Base-by-base conservation (phyloP, 805 yeast genomes). In the Wickerhamiella shivajii region DNA sequence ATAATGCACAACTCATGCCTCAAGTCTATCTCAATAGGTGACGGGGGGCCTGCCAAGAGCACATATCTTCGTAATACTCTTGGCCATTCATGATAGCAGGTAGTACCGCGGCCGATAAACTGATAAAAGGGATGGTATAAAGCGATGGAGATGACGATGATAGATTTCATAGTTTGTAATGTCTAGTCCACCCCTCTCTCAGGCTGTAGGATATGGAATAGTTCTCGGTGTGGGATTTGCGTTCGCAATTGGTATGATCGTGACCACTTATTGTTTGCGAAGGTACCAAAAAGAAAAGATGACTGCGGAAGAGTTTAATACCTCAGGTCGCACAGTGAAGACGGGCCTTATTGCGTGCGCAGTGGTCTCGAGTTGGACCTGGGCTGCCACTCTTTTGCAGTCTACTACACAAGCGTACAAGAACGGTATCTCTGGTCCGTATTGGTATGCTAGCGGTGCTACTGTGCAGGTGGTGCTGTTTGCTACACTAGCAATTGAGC, bases 291-390 rank as follows among this genome's bases (percentile, higher is more conserved):
- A 71, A 46, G 95, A 85, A 55, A 67, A 78, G 36, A 76, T 83
- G 56, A 81, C 93, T 5, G 84, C 95, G 3, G 96, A 85, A 58
- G 94, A 84, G 51, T 85, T 85, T 46, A 71, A 92, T 3, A 84
- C 95, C 4, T 94, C 95, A 22, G 94, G 94, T 43, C 69, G 94
- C 51, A 64, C 81, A 3, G 92, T 85, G 26, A 78, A 77, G 46
- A 74, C 87, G 0, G 90, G 90, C 31, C 62, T 85, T 44, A 76
- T 83, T 41, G 74, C 87, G 4, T 74, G 93, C 6, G 93, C 94
- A 6, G 95, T 85, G 19, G 94, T 84, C 6, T 74, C 87, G 9
- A 74, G 87, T 6, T 85, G 97, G 97, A 83, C 95, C 7, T 76
- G 84, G 84, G 79, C 79, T n/a, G 80, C 83, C 3, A 79, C 92